A percentile compares a stretch with the other conserved stretches of the same genome.
Evolutionary conservation across 257 asterid genomes (phyloP).

Genomic region (Agastache rugosa): DNA sequence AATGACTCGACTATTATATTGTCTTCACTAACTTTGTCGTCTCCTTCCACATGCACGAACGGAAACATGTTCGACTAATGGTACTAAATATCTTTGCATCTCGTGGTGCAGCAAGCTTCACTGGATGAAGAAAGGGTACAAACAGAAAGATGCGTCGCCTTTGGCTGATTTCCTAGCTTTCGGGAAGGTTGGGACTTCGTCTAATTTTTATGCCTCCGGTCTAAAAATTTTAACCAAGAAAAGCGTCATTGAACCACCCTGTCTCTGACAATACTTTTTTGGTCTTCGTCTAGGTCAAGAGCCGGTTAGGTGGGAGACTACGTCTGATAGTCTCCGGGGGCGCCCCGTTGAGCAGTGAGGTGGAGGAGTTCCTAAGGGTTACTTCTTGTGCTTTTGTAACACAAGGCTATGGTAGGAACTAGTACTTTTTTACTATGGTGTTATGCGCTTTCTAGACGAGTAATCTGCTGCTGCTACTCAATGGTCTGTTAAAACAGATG

Average conservation of each 20-base stretch:
- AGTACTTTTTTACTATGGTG: neutral
- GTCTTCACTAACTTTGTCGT: constrained; percentile 16
- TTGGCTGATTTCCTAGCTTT: constrained; percentile 92
- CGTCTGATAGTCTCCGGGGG: constrained; percentile 96
- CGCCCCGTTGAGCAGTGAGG: constrained; percentile 90
- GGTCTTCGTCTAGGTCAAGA: constrained; percentile 61
- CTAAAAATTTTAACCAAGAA: neutral
- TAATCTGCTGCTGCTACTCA: neutral
- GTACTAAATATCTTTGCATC: constrained; percentile 32
- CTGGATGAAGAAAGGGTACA: constrained; percentile 93
- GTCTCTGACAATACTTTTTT: constrained; percentile 25
- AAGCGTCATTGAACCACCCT: neutral
- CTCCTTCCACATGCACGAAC: neutral
- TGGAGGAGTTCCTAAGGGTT: constrained; percentile 92
- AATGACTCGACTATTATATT: constrained; percentile 24
- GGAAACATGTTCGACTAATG: neutral
- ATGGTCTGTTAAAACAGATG: neutral
- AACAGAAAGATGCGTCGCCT: constrained; percentile 84
- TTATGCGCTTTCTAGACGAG: neutral
- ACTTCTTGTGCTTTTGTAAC: constrained; percentile 90
- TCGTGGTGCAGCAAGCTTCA: constrained; percentile 73
- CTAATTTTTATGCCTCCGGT: neutral
- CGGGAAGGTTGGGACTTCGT: constrained; percentile 63
- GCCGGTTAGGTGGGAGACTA: constrained; percentile 85
- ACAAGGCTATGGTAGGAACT: constrained; percentile 84